Evolutionary conservation across 805 yeast genomes (phyloP), one percentile per base, ranked within the genome.

Genomic region (Ogataea pignaliae): DNA sequence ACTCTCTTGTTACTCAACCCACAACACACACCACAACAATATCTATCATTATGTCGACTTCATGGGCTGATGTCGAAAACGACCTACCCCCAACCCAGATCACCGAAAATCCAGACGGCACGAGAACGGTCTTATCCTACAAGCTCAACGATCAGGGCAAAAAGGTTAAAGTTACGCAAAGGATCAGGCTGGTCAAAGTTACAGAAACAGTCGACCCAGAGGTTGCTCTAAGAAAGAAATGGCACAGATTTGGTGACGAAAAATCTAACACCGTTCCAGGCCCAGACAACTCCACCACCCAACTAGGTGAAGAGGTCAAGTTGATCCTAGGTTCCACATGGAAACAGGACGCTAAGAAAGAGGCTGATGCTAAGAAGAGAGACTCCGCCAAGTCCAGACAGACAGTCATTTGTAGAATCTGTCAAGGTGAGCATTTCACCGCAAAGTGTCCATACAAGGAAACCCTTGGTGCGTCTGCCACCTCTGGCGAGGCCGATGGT

Each of bases 361-460:
- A 79, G 63, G 85, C 82, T 64, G 78, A 63, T 36, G 68, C 70
- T 50, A 72, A 71, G 48, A 69, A 70, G 56, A 75, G 75, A 57
- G 71, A 69, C 36, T 44, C 61, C 71, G 45, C 53, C 13, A 52
- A 81, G 67, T 80, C 78, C 59, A 83, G 76, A 61, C 85, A 81
- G 64, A 70, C 72, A 44, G 70, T 70, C 43, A 69, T 65, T 52
- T 93, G 99, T 79, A 87, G 97, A 78, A 71, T 77, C 43, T 93
- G 99, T 84, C 86, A 85, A 48, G 97, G 96, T 62, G 85, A 81
- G 55, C 99, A 93, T 75, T 87, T 83, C 78, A 86, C 97, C 35
- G 72, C 88, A 65, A 83, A 85, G 71, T 93, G 99, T 85, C 99
- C 99, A 51, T 88, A 80, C 78, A 90, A 86, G 72, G 95, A 85